These are phyloP conservation scores for Penicillium decumbens DNA, from an alignment of 2,329 filamentous ascomycete species.

Conservation along the genomic window DNA sequence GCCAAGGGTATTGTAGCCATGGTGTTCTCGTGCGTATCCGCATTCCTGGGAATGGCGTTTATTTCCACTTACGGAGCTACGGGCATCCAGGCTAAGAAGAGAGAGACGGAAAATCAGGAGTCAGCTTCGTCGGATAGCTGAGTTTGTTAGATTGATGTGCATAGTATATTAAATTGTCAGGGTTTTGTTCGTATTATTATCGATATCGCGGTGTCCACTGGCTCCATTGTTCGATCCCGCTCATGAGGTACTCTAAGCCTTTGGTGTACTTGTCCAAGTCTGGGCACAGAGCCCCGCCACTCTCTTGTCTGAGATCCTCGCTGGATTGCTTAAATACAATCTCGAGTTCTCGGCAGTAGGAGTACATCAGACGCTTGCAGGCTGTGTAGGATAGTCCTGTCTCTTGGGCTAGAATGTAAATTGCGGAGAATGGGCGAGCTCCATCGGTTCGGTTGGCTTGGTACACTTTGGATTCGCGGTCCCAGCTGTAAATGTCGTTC, in stretches of 20 bases:
- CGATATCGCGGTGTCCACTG: slow-evolving; percentile 18
- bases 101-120: not conserved
- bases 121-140: not conserved
- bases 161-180: not conserved
- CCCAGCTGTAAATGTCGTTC: slow-evolving; percentile 23
- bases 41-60: slow-evolving; percentile 62
- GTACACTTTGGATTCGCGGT: slow-evolving; percentile 16
- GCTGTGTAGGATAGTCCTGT: slow-evolving; percentile 12
- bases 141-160: not conserved
- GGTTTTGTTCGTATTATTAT: not conserved
- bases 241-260: slow-evolving; percentile 18
- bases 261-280: slow-evolving; percentile 15
- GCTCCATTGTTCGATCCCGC: slow-evolving; percentile 18
- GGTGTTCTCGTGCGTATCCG: slow-evolving; percentile 65
- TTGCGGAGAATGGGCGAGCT: slow-evolving; percentile 13
- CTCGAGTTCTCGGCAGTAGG: slow-evolving; percentile 20
- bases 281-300: not conserved
- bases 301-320: slow-evolving; percentile 1
- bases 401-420: slow-evolving; percentile 16
- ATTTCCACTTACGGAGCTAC: slow-evolving; percentile 59
- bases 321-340: slow-evolving; percentile 6
- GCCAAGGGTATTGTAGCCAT: slow-evolving; percentile 67
- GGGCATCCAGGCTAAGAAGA: slow-evolving; percentile 11
- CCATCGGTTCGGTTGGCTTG: slow-evolving; percentile 12
- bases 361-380: slow-evolving; percentile 17